Conservation (phyloP, 164 flowering plant genomes). For the Platanus orientalis region DNA sequence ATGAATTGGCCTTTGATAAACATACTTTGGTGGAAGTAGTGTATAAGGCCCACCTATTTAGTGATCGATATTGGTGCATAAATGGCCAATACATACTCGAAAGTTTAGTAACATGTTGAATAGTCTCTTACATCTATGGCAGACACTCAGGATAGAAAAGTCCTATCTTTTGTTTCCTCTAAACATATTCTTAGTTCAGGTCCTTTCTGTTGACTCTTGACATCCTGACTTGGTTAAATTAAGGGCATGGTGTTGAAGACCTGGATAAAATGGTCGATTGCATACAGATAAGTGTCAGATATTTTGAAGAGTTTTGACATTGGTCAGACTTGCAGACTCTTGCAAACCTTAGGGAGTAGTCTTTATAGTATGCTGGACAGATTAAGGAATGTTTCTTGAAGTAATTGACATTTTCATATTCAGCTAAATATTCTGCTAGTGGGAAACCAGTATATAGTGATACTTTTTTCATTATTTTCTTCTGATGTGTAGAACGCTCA, state of each 20-base stretch:
- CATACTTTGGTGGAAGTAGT: too few relatives aligned
- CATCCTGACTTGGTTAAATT: not conserved
- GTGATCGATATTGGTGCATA: too few relatives aligned
- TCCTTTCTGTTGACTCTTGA: too few relatives aligned
- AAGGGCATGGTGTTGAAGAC: not conserved
- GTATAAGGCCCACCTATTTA: too few relatives aligned
- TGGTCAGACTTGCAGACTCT: not conserved
- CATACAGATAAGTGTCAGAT: not conserved
- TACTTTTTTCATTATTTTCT: slow-evolving; percentile 2
- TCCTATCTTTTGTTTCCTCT: too few relatives aligned
- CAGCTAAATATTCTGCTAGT: not conserved
- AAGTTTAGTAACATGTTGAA: too few relatives aligned
- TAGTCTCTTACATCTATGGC: too few relatives aligned
- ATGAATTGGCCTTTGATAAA: too few relatives aligned
- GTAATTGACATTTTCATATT: not conserved
- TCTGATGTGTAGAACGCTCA: slow-evolving; percentile 71
- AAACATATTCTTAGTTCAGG: too few relatives aligned
- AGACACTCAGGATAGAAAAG: too few relatives aligned
- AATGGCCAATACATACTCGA: too few relatives aligned
- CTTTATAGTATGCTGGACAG: not conserved
- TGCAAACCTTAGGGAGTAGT: not conserved
- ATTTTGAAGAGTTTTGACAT: not conserved
- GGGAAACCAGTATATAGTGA: not conserved
- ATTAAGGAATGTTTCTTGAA: not conserved
- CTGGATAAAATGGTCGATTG: not conserved